Evolutionary conservation across 345 rosid genomes (phyloP), one percentile per base, ranked within the genome.

Genomic region (Brassica napus): DNA sequence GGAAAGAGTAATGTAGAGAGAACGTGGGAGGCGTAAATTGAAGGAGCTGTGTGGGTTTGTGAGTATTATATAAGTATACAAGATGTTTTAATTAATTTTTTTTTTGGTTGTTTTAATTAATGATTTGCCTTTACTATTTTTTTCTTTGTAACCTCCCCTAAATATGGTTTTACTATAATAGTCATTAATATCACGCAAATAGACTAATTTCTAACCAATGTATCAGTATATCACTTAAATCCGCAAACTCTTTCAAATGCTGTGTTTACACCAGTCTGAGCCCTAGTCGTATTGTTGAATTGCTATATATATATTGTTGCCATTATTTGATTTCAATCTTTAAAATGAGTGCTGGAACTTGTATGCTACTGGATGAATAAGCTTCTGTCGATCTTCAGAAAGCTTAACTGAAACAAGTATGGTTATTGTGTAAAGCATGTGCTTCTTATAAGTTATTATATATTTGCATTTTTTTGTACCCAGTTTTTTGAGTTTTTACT

Each of bases 41-140:
- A 62, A 68, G 67, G 60, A 21, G 24, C 66, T 72, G 77, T 65
- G 52, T 8, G 10, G 28, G 69, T 31, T 28, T 67, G 32, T 79
- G 10, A 21, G 26, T 52, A 0, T n/a, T n/a, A n/a, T n/a, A n/a
- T n/a, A n/a, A n/a, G n/a, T 72, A 78, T 54, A 54, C 47, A 66
- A 3, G 10, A 32, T 69, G 37, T 30, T 69, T 68, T 42, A 23
- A 24, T 32, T 9, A 39, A 39, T 1, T 26, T 28, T 8, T 1
- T 12, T 30, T 39, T 14, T 14, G 74, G 31, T 28, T 69, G 37
- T 14, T 69, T 68, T 42, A 23, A 15, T 32, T 9, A 59, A 59
- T 65, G 30, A 42, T 73, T 73, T 79, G 8, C 73, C 32, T 67
- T 73, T 59, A 79, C 64, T 79, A 59, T 57, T 66, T 57, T 1